Evolutionary conservation across 2,329 filamentous ascomycete species (phyloP), one percentile per base, ranked within the genome.

Genomic region (Pseudogymnoascus sp.): DNA sequence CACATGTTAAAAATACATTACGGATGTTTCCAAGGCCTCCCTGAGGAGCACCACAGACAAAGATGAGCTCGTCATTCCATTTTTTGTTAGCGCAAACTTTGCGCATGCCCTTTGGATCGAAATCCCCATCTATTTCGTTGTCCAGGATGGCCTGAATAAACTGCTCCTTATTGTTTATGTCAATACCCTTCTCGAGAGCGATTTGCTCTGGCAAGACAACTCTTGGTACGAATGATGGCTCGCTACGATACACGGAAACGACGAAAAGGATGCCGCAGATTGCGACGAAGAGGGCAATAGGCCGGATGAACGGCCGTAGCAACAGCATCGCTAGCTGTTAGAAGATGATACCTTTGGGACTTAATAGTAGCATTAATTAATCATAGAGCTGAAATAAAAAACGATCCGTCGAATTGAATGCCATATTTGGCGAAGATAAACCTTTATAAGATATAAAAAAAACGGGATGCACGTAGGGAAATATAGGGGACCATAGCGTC

Each of bases 21-120:
- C 78, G 76, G 18, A 80, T 75, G 61, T 76, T 73, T 6, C 73
- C 77, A 14, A 81, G 68, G 7, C 77, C 78, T 2, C 78, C 80
- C 1, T 75, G 71, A 4, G 74, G 72, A 14, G 76, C 72, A 18
- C 76, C 75, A 64, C 80, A 79, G 16, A 75, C 74, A 68, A 81
- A 74, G 26, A 80, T 70, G 39, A 81, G 67, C 3, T 75, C 75
- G 1, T 73, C 70, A 1, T 71, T 74, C 78, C 78, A 81, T n/a
- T 64, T 71, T 60, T 70, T 77, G 60, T 65, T 70, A 26, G 70
- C 71, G 70, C 77, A 81, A 14, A 69, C 29, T 6, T 64, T 62
- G n/a, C 40, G 34, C 40, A 69, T 47, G 2, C 65, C 23, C 11
- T 21, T 63, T 29, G 63, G 62, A 42, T 70, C 66, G 14, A 68